Percentiles rank a stretch among this genome's conserved stretches.
These are phyloP conservation scores for Pezizomycotina sp. DNA, from an alignment of 2,329 filamentous ascomycete species.

Conservation along the genomic window DNA sequence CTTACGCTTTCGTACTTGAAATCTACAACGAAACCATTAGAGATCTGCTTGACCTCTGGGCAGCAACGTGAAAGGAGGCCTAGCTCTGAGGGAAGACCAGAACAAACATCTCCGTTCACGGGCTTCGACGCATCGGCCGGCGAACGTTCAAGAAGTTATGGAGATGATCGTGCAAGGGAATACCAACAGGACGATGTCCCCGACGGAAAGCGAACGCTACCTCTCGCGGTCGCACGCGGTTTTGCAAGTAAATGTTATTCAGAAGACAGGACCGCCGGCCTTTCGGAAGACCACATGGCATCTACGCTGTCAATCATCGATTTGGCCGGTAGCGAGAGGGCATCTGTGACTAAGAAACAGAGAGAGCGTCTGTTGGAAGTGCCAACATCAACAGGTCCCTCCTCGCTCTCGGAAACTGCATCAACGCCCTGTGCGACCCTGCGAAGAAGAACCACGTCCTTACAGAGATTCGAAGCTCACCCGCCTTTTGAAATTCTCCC, in stretches of 20 bases:
- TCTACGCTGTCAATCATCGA: conserved; percentile 97
- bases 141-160: conserved; percentile 92
- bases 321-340: conserved; percentile 84
- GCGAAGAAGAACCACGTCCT: conserved; percentile 86
- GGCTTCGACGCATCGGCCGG: conserved; percentile 82
- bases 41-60: conserved; percentile 71
- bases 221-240: conserved; percentile 95
- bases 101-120: conserved; percentile 78
- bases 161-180: conserved; percentile 96
- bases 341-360: conserved; percentile 89
- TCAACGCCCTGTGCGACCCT: conserved; percentile 91
- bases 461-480: conserved; percentile 98
- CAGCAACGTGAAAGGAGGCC: conserved; percentile 55
- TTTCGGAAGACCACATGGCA: conserved; percentile 94
- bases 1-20: conserved; percentile 86
- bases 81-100: conserved; percentile 88
- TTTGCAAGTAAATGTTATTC: conserved; percentile 86
- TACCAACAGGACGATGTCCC: conserved; percentile 84
- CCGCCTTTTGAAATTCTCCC: conserved; percentile 83
- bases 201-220: conserved; percentile 91
- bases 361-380: conserved; percentile 76
- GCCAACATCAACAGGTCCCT: conserved; percentile 99
- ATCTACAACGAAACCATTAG: conserved; percentile 99
- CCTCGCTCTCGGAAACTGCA: conserved; percentile 85
- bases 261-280: conserved; percentile 79